These are phyloP conservation scores for Esteya vermicola DNA, from an alignment of 2,329 filamentous ascomycete species.

Conservation along the genomic window DNA sequence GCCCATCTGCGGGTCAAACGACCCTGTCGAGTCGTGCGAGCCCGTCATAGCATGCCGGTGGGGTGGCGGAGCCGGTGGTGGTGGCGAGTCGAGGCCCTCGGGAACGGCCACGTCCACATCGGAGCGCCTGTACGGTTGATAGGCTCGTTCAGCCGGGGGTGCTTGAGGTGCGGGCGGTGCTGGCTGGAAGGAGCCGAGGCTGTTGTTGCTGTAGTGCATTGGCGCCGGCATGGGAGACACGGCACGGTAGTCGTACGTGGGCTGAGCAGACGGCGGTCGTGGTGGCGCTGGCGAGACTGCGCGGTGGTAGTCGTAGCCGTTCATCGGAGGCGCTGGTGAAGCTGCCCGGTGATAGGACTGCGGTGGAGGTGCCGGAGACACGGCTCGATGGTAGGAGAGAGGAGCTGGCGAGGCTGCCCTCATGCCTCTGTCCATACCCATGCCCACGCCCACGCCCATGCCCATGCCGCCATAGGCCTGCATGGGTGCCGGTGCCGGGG, in stretches of 20 bases:
- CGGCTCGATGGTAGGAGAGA: too few relatives aligned
- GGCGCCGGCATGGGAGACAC: too few relatives aligned
- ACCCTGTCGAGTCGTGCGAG: slow-evolving; percentile 17
- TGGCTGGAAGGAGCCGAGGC: too few relatives aligned
- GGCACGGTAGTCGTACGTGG: neutral
- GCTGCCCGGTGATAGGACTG: neutral
- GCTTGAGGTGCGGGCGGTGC: too few relatives aligned
- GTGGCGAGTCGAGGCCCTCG: slow-evolving; percentile 43
- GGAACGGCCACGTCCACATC: too few relatives aligned
- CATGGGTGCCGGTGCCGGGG: neutral
- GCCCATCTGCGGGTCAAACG: slow-evolving; percentile 14
- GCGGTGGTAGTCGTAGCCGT: neutral
- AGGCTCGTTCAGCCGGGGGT: too few relatives aligned
- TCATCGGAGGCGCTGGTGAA: neutral
- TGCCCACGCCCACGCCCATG: too few relatives aligned
- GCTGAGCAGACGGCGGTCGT: slow-evolving; percentile 7
- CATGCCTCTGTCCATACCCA: too few relatives aligned
- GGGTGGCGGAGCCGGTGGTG: slow-evolving; percentile 62
- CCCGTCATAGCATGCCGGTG: slow-evolving; percentile 52
- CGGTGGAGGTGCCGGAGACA: neutral
- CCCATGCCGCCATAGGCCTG: too few relatives aligned
- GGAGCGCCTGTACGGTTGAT: slow-evolving; percentile 12
- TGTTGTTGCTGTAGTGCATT: too few relatives aligned
- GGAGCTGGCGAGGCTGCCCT: too few relatives aligned
- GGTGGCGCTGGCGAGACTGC: neutral